phyloP scores from a whole-genome alignment of 345 rosid species.

The Crucihimalaya himalaica region DNA sequence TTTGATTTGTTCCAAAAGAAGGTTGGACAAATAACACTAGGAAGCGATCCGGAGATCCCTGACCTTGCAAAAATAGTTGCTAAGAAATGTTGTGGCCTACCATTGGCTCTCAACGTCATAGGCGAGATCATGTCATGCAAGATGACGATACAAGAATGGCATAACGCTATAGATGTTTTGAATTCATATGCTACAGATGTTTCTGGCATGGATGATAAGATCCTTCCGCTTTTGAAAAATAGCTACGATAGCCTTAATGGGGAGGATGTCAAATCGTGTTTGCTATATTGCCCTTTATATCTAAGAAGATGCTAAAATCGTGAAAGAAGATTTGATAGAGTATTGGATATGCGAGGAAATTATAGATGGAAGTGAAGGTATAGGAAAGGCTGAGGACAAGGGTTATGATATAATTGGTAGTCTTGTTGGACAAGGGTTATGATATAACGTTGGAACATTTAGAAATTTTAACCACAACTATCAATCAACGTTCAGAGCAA shows the following conservation, averaged over 20 bases:
- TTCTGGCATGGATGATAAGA: constrained; percentile 26
- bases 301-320: constrained; percentile 19
- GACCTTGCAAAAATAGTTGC: constrained; percentile 34
- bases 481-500: fast-evolving
- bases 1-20: neutral
- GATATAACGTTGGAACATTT: neutral
- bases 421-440: constrained; percentile 36
- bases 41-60: constrained; percentile 21
- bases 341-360: constrained; percentile 40
- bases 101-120: constrained; percentile 43
- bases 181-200: constrained; percentile 15
- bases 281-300: constrained; percentile 43
- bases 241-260: constrained; percentile 35
- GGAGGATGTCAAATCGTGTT: constrained; percentile 28
- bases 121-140: constrained; percentile 43
- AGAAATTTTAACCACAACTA: neutral
- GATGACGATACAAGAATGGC: constrained; percentile 36
- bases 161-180: constrained; percentile 29
- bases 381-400: constrained; percentile 21
- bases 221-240: constrained; percentile 39
- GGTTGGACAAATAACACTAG: neutral
- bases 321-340: constrained; percentile 9
- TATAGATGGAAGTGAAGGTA: constrained; percentile 14
- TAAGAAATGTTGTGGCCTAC: constrained; percentile 42
- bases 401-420: constrained; percentile 33